Conservation (phyloP, 1,284 basidiomycete genomes). For the Papiliotrema flavescens region DNA sequence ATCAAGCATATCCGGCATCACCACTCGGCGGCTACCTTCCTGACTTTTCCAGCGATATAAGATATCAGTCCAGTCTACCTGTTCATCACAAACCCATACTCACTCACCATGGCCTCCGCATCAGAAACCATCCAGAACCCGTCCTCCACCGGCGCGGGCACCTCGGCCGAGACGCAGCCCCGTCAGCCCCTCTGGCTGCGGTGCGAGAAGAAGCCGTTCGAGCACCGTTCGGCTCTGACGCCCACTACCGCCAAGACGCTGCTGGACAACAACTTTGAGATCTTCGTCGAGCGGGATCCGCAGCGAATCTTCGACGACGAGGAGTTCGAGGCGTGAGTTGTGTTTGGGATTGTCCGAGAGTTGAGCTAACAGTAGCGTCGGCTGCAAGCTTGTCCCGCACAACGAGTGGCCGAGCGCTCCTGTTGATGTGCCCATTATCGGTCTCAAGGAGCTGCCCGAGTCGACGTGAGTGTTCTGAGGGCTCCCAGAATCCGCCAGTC, state of each 20-base stretch:
- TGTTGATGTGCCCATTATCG: slow-evolving; percentile 75
- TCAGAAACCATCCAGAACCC: slow-evolving; percentile 12
- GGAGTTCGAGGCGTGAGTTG: slow-evolving; percentile 84
- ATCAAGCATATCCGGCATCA: too few relatives aligned
- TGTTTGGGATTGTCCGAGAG: not conserved
- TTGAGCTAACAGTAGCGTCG: slow-evolving; percentile 58
- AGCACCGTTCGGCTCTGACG: slow-evolving; percentile 88
- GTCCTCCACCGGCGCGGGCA: slow-evolving; percentile 28
- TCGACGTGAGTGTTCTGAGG: slow-evolving; percentile 54
- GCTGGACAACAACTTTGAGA: slow-evolving; percentile 85
- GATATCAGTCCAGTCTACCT: too few relatives aligned
- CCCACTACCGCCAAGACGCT: slow-evolving; percentile 87
- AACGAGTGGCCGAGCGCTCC: slow-evolving; percentile 84
- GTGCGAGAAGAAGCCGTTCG: slow-evolving; percentile 92
- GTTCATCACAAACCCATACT: too few relatives aligned
- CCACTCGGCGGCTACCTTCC: too few relatives aligned
- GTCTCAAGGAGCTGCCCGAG: slow-evolving; percentile 89
- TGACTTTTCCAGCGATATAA: too few relatives aligned
- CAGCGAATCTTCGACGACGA: slow-evolving; percentile 93
- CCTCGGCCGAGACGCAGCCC: slow-evolving; percentile 37
- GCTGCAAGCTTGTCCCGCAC: slow-evolving; percentile 83
- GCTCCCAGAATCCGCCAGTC: too few relatives aligned
- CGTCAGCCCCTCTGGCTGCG: slow-evolving; percentile 70
- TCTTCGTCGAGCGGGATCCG: slow-evolving; percentile 88
- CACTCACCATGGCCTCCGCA: too few relatives aligned